Percentiles rank a stretch among this genome's conserved stretches.
phyloP scores from a whole-genome alignment of 1,139 yeast genomes.

The Starmera stellimalicola region DNA sequence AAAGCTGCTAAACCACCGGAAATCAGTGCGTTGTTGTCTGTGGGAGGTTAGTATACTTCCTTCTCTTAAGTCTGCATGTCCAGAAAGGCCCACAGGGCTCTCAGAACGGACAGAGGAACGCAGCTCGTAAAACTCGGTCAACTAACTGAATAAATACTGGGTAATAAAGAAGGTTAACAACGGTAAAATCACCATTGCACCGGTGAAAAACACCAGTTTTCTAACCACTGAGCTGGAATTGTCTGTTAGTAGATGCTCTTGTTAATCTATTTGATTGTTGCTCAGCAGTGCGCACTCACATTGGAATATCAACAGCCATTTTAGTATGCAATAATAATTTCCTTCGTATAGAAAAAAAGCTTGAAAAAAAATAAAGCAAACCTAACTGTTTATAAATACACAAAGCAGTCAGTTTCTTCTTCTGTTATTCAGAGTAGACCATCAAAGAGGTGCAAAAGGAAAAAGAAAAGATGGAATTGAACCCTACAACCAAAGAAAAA shows the following conservation, averaged over 20 bases:
- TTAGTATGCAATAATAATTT: background rate
- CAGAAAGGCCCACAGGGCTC: background rate
- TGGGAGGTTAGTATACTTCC: constrained; percentile 3
- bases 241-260: background rate
- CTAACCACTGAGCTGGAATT: constrained; percentile 25
- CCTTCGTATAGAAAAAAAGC: no score
- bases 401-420: background rate
- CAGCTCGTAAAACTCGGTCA: constrained; percentile 5
- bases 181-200: constrained; percentile 80
- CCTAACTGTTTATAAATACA: no score
- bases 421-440: background rate
- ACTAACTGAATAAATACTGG: constrained; percentile 36
- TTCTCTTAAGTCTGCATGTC: background rate
- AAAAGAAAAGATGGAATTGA: constrained; percentile 26
- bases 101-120: background rate
- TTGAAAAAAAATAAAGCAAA: no score
- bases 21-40: constrained; percentile 44
- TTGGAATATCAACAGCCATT: constrained; percentile 39
- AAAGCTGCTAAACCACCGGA: constrained; percentile 90
- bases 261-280: no score
- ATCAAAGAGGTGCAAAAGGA: background rate
- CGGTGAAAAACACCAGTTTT: constrained; percentile 80
- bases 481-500: constrained; percentile 59
- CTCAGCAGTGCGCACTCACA: constrained; percentile 34
- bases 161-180: constrained; percentile 59